Conservation (phyloP, 257 asterid species). For the Ligustrum vulgare region DNA sequence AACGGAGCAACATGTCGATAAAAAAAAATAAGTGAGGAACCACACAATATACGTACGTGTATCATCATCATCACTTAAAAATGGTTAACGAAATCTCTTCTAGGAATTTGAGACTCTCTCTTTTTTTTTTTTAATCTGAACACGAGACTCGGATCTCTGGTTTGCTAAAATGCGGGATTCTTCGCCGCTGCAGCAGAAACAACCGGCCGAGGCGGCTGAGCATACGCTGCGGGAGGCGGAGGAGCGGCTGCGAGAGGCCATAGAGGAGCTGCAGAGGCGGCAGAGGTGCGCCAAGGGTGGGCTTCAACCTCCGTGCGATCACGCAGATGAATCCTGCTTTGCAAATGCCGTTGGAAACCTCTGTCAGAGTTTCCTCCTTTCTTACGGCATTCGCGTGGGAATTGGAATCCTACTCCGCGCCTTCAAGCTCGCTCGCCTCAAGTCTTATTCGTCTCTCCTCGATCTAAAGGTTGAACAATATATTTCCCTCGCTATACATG, state of each 20-base stretch:
- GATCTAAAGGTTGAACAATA: slow-evolving; percentile 77
- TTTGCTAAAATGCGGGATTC: slow-evolving; percentile 55
- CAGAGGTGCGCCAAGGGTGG: slow-evolving; percentile 58
- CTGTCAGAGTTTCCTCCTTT: slow-evolving; percentile 93
- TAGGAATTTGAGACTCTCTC: no score
- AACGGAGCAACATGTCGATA: no score
- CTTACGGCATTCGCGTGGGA: slow-evolving; percentile 97
- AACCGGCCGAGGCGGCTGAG: slow-evolving; percentile 53
- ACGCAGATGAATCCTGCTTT: slow-evolving; percentile 90
- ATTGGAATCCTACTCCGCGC: slow-evolving; percentile 99
- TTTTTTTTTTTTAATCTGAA: no score
- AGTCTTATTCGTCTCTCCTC: slow-evolving; percentile 94
- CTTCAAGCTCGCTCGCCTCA: slow-evolving; percentile 92
- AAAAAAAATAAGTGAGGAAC: no score
- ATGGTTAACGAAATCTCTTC: no score
- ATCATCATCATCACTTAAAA: no score
- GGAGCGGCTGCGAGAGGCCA: slow-evolving; percentile 84
- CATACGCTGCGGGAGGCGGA: slow-evolving; percentile 85
- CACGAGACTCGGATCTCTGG: slow-evolving; percentile 38
- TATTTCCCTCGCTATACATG: background rate
- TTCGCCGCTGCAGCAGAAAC: slow-evolving; percentile 37
- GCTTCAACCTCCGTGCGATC: slow-evolving; percentile 81
- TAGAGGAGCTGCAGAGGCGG: slow-evolving; percentile 83
- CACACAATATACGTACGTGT: no score
- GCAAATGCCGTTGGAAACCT: slow-evolving; percentile 95